These are phyloP conservation scores for Aureoboletus auriporus DNA, from an alignment of 768 basidiomycete genomes.

Conservation along the genomic window DNA sequence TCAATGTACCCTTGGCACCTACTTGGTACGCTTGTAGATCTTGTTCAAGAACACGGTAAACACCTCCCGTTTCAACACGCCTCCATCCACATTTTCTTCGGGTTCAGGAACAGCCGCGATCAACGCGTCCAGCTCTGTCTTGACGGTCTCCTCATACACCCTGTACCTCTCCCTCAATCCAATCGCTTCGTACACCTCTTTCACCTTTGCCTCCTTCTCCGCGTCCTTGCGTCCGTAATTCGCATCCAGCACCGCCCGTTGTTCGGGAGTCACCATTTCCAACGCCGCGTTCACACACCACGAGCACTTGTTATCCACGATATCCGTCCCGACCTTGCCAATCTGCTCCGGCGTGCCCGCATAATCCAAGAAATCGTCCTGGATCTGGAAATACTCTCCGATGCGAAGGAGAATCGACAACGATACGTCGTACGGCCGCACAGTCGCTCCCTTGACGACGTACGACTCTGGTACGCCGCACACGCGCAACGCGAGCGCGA, in stretches of 20 bases:
- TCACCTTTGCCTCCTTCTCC: conserved; percentile 52
- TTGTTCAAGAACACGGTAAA: conserved; percentile 87
- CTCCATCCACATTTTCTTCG: conserved; percentile 35
- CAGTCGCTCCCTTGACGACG: conserved; percentile 34
- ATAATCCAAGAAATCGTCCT: conserved; percentile 96
- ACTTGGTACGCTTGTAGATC: conserved; percentile 68
- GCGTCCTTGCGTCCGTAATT: conserved; percentile 60
- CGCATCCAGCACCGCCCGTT: conserved; percentile 56
- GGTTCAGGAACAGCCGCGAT: conserved; percentile 74
- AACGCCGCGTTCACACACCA: conserved; percentile 95
- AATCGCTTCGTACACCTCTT: conserved; percentile 68
- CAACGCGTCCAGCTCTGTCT: conserved; percentile 58
- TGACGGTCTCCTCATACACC: conserved; percentile 74
- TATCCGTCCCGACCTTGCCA: conserved; percentile 97
- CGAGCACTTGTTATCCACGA: conserved; percentile 97
- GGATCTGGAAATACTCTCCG: conserved; percentile 98
- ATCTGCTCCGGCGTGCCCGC: conserved; percentile 86
- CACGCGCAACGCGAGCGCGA: conserved; percentile 89
- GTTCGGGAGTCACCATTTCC: conserved; percentile 46
- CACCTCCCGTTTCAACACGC: conserved; percentile 57
- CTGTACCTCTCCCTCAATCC: conserved; percentile 64
- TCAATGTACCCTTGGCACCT: conserved; percentile 4
- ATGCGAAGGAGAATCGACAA: conserved; percentile 82
- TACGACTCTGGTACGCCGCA: conserved; percentile 56
- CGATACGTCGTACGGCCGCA: conserved; percentile 68